Percentiles rank a stretch among this genome's conserved stretches.
phyloP scores from a whole-genome alignment of 2,329 filamentous ascomycete species.

The Calonectria multiphialidica region DNA sequence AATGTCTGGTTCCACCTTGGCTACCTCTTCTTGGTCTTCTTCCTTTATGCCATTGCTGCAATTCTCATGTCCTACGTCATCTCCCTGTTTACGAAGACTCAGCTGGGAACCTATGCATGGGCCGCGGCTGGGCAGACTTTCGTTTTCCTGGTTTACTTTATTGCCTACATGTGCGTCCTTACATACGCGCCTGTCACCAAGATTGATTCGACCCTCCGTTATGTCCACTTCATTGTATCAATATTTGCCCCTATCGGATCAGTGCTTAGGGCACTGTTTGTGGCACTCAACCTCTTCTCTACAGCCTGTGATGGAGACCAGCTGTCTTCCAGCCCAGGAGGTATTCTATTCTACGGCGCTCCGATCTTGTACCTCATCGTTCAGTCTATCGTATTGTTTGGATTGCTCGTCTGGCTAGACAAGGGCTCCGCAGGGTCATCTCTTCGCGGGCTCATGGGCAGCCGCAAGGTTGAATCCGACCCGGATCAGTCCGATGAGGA shows the following conservation, averaged over 20 bases:
- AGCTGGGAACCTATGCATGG: slow-evolving; percentile 87
- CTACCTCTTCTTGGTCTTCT: slow-evolving; percentile 85
- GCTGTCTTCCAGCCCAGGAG: slow-evolving; percentile 77
- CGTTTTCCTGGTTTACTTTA: slow-evolving; percentile 77
- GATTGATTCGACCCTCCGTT: slow-evolving; percentile 75
- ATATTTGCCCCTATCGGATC: slow-evolving; percentile 83
- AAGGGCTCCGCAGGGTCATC: slow-evolving; percentile 75
- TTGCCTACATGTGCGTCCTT: slow-evolving; percentile 78
- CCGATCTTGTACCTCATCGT: slow-evolving; percentile 86
- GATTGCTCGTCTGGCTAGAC: slow-evolving; percentile 83
- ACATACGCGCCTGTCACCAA: slow-evolving; percentile 79
- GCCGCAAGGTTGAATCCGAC: slow-evolving; percentile 44
- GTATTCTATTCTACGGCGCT: slow-evolving; percentile 81
- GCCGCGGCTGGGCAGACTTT: slow-evolving; percentile 82
- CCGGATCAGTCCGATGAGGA: slow-evolving; percentile 65
- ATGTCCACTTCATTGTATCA: slow-evolving; percentile 82
- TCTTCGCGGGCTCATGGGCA: slow-evolving; percentile 55
- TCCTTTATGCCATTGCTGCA: slow-evolving; percentile 84
- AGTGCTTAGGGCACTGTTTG: slow-evolving; percentile 78
- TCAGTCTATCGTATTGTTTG: slow-evolving; percentile 79
- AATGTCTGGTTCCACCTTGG: slow-evolving; percentile 81
- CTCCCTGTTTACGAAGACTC: slow-evolving; percentile 82
- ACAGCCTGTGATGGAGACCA: slow-evolving; percentile 76
- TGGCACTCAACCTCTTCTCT: slow-evolving; percentile 87
- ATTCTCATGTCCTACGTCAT: slow-evolving; percentile 84